Percentiles rank a stretch among this genome's conserved stretches.
Evolutionary conservation across 1,139 yeast genomes (phyloP).

Genomic region (Zygotorulaspora mrakii): DNA sequence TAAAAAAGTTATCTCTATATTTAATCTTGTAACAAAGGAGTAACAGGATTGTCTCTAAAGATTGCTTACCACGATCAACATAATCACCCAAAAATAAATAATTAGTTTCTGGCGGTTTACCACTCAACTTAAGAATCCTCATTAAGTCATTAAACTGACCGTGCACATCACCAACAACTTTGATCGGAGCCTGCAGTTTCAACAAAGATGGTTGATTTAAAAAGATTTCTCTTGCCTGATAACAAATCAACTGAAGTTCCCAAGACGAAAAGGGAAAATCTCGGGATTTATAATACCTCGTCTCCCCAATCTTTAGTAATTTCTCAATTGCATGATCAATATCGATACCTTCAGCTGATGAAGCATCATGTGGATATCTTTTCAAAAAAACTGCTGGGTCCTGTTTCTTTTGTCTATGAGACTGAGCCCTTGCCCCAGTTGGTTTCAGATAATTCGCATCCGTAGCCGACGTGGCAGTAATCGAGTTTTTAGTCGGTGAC

Average conservation of each 20-base stretch:
- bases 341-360: constrained; percentile 30
- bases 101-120: constrained; percentile 76
- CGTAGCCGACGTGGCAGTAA: constrained; percentile 7
- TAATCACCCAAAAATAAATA: constrained; percentile 80
- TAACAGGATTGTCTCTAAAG: constrained; percentile 71
- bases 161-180: constrained; percentile 83
- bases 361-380: constrained; percentile 31
- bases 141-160: constrained; percentile 78
- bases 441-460: constrained; percentile 13
- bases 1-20: constrained; percentile 78
- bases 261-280: constrained; percentile 42
- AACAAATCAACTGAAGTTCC: constrained; percentile 63
- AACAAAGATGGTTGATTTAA: constrained; percentile 73
- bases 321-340: constrained; percentile 36
- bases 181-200: constrained; percentile 77
- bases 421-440: constrained; percentile 8
- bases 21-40: constrained; percentile 72
- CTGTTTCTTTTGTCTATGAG: constrained; percentile 8
- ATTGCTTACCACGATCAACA: constrained; percentile 82
- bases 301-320: constrained; percentile 31
- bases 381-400: constrained; percentile 26
- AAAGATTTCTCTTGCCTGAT: constrained; percentile 64
- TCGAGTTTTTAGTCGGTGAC: constrained; percentile 6
- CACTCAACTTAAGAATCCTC: constrained; percentile 70
- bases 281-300: constrained; percentile 25